A percentile compares a stretch with the other conserved stretches of the same genome.
Conservation (phyloP, 768 basidiomycete genomes). For the Auriscalpium microsporum region DNA sequence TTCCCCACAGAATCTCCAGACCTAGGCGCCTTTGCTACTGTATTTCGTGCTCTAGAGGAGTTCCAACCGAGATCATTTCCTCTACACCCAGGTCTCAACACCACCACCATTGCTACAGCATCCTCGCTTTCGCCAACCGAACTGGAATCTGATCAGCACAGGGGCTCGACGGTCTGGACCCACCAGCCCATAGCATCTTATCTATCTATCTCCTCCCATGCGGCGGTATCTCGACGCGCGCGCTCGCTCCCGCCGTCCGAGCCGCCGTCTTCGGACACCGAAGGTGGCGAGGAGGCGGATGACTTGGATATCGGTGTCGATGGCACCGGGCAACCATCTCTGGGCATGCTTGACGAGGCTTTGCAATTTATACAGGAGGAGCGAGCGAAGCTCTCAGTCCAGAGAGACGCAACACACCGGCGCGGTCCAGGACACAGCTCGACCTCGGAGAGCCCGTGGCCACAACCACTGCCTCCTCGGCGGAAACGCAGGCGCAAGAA, state of each 20-base stretch:
- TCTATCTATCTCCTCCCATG: constrained; percentile 30
- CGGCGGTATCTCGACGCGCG: constrained; percentile 6
- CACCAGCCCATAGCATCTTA: constrained; percentile 52
- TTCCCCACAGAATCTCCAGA: constrained; percentile 49
- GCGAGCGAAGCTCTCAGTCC: constrained; percentile 47
- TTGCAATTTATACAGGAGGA: constrained; percentile 71
- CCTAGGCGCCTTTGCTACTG: constrained; percentile 62
- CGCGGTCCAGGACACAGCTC: constrained; percentile 8
- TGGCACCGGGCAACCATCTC: constrained; percentile 46
- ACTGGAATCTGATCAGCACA: constrained; percentile 32
- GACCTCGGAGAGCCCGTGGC: constrained; percentile 10
- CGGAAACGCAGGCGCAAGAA: constrained; percentile 28
- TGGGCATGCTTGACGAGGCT: constrained; percentile 67
- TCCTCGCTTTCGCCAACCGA: constrained; percentile 24
- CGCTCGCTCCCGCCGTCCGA: constrained; percentile 14
- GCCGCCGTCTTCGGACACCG: constrained; percentile 15
- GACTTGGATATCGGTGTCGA: constrained; percentile 17
- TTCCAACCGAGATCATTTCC: constrained; percentile 35
- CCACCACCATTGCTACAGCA: constrained; percentile 17
- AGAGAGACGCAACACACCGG: constrained; percentile 16
- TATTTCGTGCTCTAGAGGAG: constrained; percentile 58
- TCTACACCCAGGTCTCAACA: constrained; percentile 13
- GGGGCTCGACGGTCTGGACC: constrained; percentile 58
- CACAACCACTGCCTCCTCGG: constrained; percentile 17
- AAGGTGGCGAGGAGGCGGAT: constrained; percentile 16